phyloP scores from a whole-genome alignment of 108 stramenopile genomes.

The Fistulifera pelliculosa region DNA sequence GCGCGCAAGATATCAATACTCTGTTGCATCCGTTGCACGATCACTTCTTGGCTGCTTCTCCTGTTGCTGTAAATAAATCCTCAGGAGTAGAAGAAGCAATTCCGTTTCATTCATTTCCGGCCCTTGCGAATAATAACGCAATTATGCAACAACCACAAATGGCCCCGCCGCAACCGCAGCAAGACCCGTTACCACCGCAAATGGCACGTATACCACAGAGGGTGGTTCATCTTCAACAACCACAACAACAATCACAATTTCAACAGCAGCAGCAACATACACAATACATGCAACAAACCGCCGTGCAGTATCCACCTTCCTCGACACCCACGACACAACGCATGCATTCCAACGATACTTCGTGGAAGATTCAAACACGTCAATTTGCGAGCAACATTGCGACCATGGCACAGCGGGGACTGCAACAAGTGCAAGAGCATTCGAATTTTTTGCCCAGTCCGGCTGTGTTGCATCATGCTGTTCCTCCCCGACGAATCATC shows the following conservation, averaged over 20 bases:
- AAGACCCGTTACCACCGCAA: neutral
- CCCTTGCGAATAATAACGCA: conserved; percentile 9
- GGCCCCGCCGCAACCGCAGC: neutral
- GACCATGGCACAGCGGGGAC: conserved; percentile 36
- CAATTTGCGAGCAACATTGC: conserved; percentile 39
- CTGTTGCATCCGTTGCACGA: conserved; percentile 8
- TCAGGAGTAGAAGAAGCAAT: conserved; percentile 1
- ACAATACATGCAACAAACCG: no score
- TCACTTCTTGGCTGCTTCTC: conserved; percentile 12
- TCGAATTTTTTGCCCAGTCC: neutral
- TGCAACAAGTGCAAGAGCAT: conserved; percentile 1
- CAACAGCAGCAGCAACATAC: no score
- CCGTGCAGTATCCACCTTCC: no score
- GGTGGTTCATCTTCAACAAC: neutral
- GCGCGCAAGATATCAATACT: conserved; percentile 9
- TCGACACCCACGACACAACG: no score
- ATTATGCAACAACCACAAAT: conserved; percentile 1
- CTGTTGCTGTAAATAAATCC: neutral
- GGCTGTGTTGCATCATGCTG: neutral
- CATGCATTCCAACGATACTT: no score
- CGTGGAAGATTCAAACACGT: conserved; percentile 9
- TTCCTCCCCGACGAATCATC: neutral
- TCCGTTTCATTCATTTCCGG: neutral
- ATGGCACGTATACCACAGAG: neutral
- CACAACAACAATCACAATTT: no score